A percentile compares a stretch with the other conserved stretches of the same genome.
These are phyloP conservation scores for Scenedesmus sp. DNA, from an alignment of 163 green algal genomes.

Conservation along the genomic window DNA sequence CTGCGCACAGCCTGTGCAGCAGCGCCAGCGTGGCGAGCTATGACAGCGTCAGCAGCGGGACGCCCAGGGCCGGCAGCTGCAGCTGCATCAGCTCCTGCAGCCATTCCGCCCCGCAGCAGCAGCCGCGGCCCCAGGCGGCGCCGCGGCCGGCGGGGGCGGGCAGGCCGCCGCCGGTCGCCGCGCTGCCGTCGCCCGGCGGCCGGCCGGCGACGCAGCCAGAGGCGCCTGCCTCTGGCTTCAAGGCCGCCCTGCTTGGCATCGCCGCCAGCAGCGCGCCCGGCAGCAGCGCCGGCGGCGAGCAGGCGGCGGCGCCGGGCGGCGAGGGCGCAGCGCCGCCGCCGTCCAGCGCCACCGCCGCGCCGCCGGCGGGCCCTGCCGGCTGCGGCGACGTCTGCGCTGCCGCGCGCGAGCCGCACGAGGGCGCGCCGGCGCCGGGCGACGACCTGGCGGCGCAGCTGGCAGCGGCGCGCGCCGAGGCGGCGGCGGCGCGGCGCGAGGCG, in stretches of 20 bases:
- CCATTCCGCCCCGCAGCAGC: conserved; percentile 13
- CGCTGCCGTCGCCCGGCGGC: too few species aligned
- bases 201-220: neutral
- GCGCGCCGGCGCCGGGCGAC: too few species aligned
- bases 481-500: conserved; percentile 3
- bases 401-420: too few species aligned
- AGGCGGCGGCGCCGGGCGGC: too few species aligned
- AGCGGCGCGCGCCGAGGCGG: neutral
- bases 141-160: neutral
- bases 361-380: neutral
- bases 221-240: neutral
- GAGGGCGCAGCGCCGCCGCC: too few species aligned
- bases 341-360: neutral
- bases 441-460: too few species aligned
- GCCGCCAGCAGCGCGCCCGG: neutral
- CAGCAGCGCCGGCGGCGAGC: too few species aligned
- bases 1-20: conserved; percentile 36
- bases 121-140: neutral
- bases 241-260: conserved; percentile 18
- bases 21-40: conserved; percentile 10
- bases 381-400: too few species aligned
- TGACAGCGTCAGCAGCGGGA: conserved; percentile 27
- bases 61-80: neutral
- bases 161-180: neutral
- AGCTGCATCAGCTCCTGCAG: neutral